These are phyloP conservation scores for Phytopythium chamaehyphon DNA, from an alignment of 352 stramenopile genomes.

Conservation along the genomic window DNA sequence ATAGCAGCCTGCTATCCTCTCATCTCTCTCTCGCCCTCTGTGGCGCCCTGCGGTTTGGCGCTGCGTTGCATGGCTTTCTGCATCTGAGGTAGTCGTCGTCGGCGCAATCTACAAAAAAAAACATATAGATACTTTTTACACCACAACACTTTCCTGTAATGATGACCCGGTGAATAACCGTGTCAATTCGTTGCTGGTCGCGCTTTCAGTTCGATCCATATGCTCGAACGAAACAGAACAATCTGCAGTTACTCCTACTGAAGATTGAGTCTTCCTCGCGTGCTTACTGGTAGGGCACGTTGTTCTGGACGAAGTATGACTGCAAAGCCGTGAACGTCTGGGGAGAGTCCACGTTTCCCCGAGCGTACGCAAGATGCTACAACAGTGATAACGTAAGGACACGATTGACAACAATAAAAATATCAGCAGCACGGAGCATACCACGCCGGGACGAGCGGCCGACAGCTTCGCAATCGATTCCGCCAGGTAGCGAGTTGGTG, in stretches of 20 bases:
- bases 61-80: too few species aligned
- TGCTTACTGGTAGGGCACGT: conserved; percentile 60
- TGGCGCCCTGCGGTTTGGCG: background rate
- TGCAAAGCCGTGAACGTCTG: conserved; percentile 33
- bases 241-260: background rate
- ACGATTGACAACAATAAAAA: conserved; percentile 8
- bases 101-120: background rate
- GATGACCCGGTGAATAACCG: too few species aligned
- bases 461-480: conserved; percentile 68
- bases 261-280: background rate
- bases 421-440: conserved; percentile 18
- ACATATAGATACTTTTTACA: conserved; percentile 18
- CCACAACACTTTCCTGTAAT: conserved; percentile 8
- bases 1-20: background rate
- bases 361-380: conserved; percentile 49
- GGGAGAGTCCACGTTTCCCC: conserved; percentile 33
- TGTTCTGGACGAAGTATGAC: conserved; percentile 64
- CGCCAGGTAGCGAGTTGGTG: conserved; percentile 53
- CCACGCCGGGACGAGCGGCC: conserved; percentile 57
- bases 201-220: background rate
- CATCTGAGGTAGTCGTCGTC: too few species aligned
- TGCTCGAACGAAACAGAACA: background rate
- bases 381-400: conserved; percentile 8
- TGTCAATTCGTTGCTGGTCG: conserved; percentile 1
- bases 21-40: background rate